Base-by-base conservation (phyloP, 2,329 filamentous ascomycete species). In the Cercospora berteroae region DNA sequence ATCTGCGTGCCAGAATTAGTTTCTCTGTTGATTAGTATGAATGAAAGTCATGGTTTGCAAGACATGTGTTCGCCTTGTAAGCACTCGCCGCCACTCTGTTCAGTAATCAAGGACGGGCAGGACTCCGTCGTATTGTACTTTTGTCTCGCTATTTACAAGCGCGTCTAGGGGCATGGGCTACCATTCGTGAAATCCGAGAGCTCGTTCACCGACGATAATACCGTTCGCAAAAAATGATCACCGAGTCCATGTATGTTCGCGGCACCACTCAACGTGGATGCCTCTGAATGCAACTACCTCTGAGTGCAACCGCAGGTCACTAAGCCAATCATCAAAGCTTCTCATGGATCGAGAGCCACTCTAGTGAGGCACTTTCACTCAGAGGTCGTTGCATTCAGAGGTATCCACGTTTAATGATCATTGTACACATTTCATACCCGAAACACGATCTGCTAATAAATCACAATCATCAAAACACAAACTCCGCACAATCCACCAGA, bases 401-500 rank as follows among this genome's bases (percentile, higher is more conserved):
- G 31, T 13, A 5, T 10, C 31, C 31, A 33, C 31, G 31, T n/a
- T n/a, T n/a, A 31, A 31, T 12, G 31, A 12, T 36, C 33, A 3
- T 39, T 39, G 36, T 39, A 39, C 36, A 39, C 36, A 27, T n/a
- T 39, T 39, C 36, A 39, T 39, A n/a, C 36, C 29, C 36, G 5
- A 39, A 39, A 39, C 36, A 39, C 36, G 16, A 7, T n/a, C 13
- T 36, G 33, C 33, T 16, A 16, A 36, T 16, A 16, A 36, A 5
- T 7, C 5, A 7, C n/a, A 39, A 39, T 39, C 36, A 39, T 60
- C 33, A 60, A 18, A 60, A 25, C 9, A 16, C 36, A 3, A 60
- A 61, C 12, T 44, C 59, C 7, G 18, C 7, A 64, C 68, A 72
- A 16, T 74, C 63, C 23, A 70, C 69, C 44, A 73, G 68, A 23